Evolutionary conservation across 177 flowering plant genomes (phyloP), one percentile per base, ranked within the genome.

Genomic region (Tripterygium wilfordii): DNA sequence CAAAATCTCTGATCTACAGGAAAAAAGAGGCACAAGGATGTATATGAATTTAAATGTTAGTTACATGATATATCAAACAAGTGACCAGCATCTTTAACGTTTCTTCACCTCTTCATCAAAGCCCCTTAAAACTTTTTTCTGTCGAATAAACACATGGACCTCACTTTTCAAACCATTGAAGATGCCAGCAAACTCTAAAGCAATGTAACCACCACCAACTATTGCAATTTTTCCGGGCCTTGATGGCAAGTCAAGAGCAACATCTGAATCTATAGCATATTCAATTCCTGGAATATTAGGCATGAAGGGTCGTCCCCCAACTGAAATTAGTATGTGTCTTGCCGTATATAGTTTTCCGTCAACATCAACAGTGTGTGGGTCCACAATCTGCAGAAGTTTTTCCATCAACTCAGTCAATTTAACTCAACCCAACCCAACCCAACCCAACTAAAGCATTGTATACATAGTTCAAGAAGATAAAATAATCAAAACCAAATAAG

Each of bases 181-280:
- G 64, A 94, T 94, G 36, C 99, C 99, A 41, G 99, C 97, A 75
- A 92, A 89, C 68, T 92, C 99, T 63, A 89, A 17, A 42, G 96
- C 95, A 37, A 94, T 94, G 67, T 94, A 94, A 2, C 99, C 99
- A 49, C 99, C 99, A 28, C 97, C 99, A 52, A 90, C 70, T 30
- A 89, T 94, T 2, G 97, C 99, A 65, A 94, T 83, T 70, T 83
- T 94, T 51, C 56, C 60, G 20, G 97, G 99, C 54, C 68, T 83
- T 35, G 91, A 67, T 16, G 96, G 96, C 65, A 94, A 74, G 75
- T 89, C 99, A 58, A 89, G 97, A 45, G 99, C 99, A 36, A 76
- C 82, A 74, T 94, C 99, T 22, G 99, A 94, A 63, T 89, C 92
- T 48, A 94, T 94, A 2, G 75, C 99, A 76, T 80, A 75, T 44